Evolutionary conservation across 208 protist genomes (phyloP).

Genomic region (Wallacemonas sp.): DNA sequence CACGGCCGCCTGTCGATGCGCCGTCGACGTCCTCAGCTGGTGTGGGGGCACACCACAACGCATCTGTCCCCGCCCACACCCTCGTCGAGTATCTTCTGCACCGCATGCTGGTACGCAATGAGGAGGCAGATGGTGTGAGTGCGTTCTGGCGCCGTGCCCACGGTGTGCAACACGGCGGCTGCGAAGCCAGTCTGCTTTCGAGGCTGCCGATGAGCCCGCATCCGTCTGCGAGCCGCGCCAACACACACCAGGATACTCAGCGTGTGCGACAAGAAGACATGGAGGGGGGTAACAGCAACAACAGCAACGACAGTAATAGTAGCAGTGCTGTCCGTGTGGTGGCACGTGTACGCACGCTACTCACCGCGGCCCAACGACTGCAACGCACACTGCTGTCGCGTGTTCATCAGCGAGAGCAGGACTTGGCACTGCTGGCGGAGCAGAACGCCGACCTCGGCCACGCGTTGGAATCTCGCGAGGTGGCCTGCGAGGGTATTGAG

Average conservation of each 20-base stretch:
- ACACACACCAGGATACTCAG: no score
- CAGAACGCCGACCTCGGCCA: conserved; percentile 20
- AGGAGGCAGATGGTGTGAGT: neutral
- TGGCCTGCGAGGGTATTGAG: conserved; percentile 13
- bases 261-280: no score
- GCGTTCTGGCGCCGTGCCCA: neutral
- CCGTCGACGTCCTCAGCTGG: no score
- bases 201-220: no score
- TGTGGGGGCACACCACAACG: neutral
- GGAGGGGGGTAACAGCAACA: neutral
- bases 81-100: conserved; percentile 19
- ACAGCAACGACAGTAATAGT: neutral
- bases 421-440: conserved; percentile 1
- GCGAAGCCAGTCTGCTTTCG: no score
- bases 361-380: neutral
- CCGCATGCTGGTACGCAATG: neutral
- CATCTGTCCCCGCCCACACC: neutral
- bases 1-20: no score
- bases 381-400: neutral
- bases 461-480: neutral
- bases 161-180: neutral
- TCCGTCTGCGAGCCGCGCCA: no score
- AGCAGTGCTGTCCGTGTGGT: neutral
- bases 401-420: neutral
- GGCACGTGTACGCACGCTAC: neutral